A percentile compares a stretch with the other conserved stretches of the same genome.
Conservation (phyloP, 1,139 yeast genomes). For the Yamadazyma epiphylla region DNA sequence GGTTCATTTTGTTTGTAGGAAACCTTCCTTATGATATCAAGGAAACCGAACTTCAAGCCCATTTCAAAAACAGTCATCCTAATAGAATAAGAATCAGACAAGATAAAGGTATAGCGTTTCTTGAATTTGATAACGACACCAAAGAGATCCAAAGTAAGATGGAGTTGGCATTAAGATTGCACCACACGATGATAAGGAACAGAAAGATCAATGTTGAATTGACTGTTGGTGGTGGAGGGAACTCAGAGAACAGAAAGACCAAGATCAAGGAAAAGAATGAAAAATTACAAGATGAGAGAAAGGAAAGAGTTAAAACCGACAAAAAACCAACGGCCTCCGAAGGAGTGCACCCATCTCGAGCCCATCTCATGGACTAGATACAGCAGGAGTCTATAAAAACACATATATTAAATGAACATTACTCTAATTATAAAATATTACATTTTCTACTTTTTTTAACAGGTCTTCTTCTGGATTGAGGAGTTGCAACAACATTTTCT, state of each 20-base stretch:
- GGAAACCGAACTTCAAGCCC: conserved; percentile 60
- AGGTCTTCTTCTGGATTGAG: conserved; percentile 23
- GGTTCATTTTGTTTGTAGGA: conserved; percentile 88
- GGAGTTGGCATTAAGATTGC: conserved; percentile 80
- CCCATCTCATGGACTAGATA: conserved; percentile 6
- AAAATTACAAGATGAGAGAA: conserved; percentile 63
- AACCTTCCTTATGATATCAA: conserved; percentile 75
- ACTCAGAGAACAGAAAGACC: conserved; percentile 61
- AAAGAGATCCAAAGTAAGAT: conserved; percentile 69
- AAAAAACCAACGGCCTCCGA: conserved; percentile 23
- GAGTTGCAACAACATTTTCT: conserved; percentile 1
- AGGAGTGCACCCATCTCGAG: conserved; percentile 60
- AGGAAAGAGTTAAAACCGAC: conserved; percentile 41
- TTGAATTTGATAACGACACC: conserved; percentile 70
- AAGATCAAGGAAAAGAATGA: conserved; percentile 80
- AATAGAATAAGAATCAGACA: conserved; percentile 71
- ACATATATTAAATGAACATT: conserved; percentile 5
- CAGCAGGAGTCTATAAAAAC: not conserved
- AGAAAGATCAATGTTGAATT: conserved; percentile 90
- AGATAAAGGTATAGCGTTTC: conserved; percentile 89
- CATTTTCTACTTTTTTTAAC: conserved; percentile 47
- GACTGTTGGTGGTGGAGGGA: conserved; percentile 98
- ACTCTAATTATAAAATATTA: conserved; percentile 35
- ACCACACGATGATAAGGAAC: conserved; percentile 63
- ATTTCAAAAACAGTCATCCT: conserved; percentile 73